Conservation (phyloP, 352 stramenopile species). For the Globisporangium abappressorium region DNA sequence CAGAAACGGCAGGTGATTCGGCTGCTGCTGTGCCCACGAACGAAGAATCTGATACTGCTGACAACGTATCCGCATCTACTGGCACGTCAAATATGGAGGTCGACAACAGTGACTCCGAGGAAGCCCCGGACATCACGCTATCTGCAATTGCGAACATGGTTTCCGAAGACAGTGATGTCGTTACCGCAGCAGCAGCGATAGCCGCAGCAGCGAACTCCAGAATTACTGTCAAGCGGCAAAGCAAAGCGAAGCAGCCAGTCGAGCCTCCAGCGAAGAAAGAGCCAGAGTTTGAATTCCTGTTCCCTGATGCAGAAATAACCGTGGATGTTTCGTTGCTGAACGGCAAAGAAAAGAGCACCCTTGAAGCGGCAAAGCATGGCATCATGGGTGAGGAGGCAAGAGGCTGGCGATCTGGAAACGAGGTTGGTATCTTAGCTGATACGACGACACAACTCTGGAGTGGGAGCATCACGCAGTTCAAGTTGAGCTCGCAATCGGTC, state of each 20-base stretch:
- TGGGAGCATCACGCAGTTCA: conserved; percentile 70
- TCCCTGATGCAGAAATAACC: conserved; percentile 57
- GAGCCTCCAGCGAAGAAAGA: conserved; percentile 23
- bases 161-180: conserved; percentile 72
- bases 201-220: conserved; percentile 34
- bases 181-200: conserved; percentile 50
- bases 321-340: conserved; percentile 66
- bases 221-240: conserved; percentile 40
- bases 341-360: conserved; percentile 37
- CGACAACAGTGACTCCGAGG: conserved; percentile 78
- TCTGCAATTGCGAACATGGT: conserved; percentile 87
- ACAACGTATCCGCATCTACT: conserved; percentile 20
- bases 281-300: conserved; percentile 57
- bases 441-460: conserved; percentile 71
- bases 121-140: conserved; percentile 71
- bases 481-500: conserved; percentile 42
- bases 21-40: conserved; percentile 8
- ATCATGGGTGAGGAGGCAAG: conserved; percentile 60
- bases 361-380: conserved; percentile 67
- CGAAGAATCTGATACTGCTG: conserved; percentile 27
- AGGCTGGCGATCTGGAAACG: conserved; percentile 67
- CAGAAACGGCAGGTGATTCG: conserved; percentile 10
- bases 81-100: conserved; percentile 72
- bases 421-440: conserved; percentile 74
- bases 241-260: conserved; percentile 18